Evolutionary conservation across 2,329 filamentous ascomycete genomes (phyloP), one percentile per base, ranked within the genome.

Genomic region (Gnomoniopsis smithogilvyi): DNA sequence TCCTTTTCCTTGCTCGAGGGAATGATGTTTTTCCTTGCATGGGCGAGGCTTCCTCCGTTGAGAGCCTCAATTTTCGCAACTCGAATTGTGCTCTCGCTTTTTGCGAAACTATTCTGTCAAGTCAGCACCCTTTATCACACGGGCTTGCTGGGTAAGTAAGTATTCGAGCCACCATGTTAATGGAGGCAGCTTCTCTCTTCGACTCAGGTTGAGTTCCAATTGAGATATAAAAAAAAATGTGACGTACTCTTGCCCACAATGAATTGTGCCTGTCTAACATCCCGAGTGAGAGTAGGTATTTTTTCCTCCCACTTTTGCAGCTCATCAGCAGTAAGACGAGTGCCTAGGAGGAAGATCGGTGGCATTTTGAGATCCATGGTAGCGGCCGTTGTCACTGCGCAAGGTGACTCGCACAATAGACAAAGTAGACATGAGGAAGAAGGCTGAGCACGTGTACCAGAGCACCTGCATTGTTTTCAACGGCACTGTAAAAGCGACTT

Each of bases 1-100:
- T 62, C 6, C 61, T 54, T 30, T 47, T 54, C 67, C 73, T 68
- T 17, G 57, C 62, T 8, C 65, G 62, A 3, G 68, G 70, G 15
- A 66, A 45, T 48, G 45, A 21, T 19, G 36, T 11, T n/a, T 60
- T 43, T 6, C 33, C 64, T 36, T 41, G 38, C 17, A 50, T 41
- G 21, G 38, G 58, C 8, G 67, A 59, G 3, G 78, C 65, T 59
- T 86, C 83, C 56, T 83, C 77, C 0, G 86, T 85, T 45, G 73
- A 70, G 2, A 96, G 65, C 15, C 85, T 87, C 49, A 84, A 81
- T 7, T 84, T 81, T 55, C 91, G 81, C 62, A 98, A 76, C 73
- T 98, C 94, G 66, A 96, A 87, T 50, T 83, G 79, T 1, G 91
- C 91, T 19, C 94, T 82, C 66, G 85, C 82, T 64, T 84, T 87